phyloP scores from a whole-genome alignment of 2,329 filamentous ascomycete species.

The Cladosporium sp. region DNA sequence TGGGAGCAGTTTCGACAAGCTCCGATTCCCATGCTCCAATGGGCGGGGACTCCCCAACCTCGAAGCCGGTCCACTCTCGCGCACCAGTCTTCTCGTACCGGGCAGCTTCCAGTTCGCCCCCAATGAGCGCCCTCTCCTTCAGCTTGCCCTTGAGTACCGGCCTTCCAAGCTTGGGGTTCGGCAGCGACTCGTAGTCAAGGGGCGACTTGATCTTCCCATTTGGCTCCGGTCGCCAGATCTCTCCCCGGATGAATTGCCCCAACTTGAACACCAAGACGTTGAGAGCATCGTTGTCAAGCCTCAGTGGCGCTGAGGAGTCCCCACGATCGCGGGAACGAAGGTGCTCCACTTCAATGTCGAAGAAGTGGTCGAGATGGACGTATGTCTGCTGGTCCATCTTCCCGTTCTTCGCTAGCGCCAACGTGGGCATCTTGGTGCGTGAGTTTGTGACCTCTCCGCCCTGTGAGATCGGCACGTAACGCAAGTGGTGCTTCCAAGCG shows the following conservation, averaged over 20 bases:
- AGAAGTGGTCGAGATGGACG: conserved; percentile 22
- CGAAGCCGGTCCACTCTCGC: background rate
- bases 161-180: background rate
- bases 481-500: background rate
- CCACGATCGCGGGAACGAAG: background rate
- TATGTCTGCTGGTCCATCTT: conserved; percentile 19
- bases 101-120: background rate
- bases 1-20: background rate
- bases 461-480: conserved; percentile 13
- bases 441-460: background rate
- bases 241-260: background rate
- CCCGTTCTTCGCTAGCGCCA: background rate
- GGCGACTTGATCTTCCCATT: background rate
- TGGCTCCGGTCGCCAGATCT: background rate
- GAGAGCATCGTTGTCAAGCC: background rate
- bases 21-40: background rate
- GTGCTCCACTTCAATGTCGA: conserved; percentile 17
- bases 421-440: background rate
- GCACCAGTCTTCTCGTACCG: background rate
- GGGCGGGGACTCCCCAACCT: background rate
- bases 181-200: background rate
- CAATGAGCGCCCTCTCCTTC: background rate
- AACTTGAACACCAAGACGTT: background rate
- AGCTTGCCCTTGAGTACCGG: background rate
- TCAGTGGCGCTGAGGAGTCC: background rate